phyloP scores from a whole-genome alignment of 495 filamentous ascomycete genomes.

The Penicilliopsis zonata region DNA sequence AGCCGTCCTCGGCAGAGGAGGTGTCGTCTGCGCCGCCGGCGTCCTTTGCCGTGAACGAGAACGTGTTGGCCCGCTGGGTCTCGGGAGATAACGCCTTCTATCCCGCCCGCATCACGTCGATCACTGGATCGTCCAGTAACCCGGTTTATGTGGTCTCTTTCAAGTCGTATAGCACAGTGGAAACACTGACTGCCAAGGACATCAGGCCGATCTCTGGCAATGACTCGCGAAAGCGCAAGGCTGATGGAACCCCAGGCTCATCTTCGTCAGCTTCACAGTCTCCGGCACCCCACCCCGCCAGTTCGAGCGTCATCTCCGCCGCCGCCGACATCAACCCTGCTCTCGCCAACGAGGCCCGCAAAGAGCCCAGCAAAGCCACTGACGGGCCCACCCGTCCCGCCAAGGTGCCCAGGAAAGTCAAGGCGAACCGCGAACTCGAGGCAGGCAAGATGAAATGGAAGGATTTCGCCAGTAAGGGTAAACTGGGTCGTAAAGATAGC shows the following conservation, averaged over 20 bases:
- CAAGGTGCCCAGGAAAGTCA: constrained; percentile 70
- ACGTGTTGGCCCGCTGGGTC: constrained; percentile 78
- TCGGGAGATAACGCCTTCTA: constrained; percentile 87
- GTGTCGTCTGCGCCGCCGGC: constrained; percentile 32
- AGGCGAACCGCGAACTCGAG: constrained; percentile 81
- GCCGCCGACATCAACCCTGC: constrained; percentile 77
- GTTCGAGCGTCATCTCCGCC: constrained; percentile 69
- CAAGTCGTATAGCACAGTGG: constrained; percentile 71
- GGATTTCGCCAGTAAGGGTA: constrained; percentile 72
- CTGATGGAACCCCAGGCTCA: constrained; percentile 59
- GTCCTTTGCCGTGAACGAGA: constrained; percentile 79
- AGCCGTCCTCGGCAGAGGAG: constrained; percentile 28
- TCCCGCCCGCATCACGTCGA: constrained; percentile 82
- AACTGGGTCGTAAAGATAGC: constrained; percentile 80
- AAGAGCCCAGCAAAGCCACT: constrained; percentile 51
- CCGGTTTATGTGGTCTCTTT: constrained; percentile 93
- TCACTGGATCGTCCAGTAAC: constrained; percentile 76
- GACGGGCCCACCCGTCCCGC: constrained; percentile 54
- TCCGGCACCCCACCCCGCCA: constrained; percentile 13
- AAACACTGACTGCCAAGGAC: constrained; percentile 75
- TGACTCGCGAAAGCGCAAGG: constrained; percentile 78
- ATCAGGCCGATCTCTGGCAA: constrained; percentile 59
- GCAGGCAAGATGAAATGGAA: constrained; percentile 90
- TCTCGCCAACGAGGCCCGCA: constrained; percentile 56
- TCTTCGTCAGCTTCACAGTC: constrained; percentile 35